Base-by-base conservation (phyloP, 2,329 filamentous ascomycete species). In the Periconia sp. region DNA sequence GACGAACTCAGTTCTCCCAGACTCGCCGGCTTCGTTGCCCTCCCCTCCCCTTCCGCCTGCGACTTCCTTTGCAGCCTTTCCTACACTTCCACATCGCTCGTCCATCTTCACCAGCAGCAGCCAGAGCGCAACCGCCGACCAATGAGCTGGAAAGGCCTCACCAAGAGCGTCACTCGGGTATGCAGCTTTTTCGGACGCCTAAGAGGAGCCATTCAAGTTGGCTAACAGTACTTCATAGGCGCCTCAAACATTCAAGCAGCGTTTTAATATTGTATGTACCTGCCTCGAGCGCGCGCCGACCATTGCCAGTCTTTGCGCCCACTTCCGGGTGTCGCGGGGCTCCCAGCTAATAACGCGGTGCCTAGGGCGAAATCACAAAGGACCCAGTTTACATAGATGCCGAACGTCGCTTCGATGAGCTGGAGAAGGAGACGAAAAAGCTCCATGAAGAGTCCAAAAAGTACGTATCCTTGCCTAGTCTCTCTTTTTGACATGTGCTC, bases 81-180 rank as follows among this genome's bases (percentile, higher is more conserved):
- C 33, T 36, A 25, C 21, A 21, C 31, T 40, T 42, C 38, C 22
- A 21, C 38, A 36, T 34, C 29, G 25, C 38, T 19, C 46, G 40
- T 41, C 48, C 21, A 43, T 49, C 35, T 25, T 40, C 22, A 38
- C 17, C 41, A 46, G 11, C 23, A 26, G 36, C 25, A 41, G 40
- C n/a, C n/a, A n/a, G n/a, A n/a, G n/a, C 23, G 18, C 13, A 23
- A 29, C 26, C 34, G 37, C 37, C 49, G 40, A 43, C 69, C 59
- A 68, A 97, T 99, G 94, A 96, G 92, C 83, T 92, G 96, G 81
- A 95, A 94, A 75, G 94, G 94, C 65, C 89, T 99, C 66, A 85
- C 88, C 71, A 97, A 96, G 80, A 87, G 87, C 77, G 78, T 96
- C 68, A 83, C 84, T 52, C 84, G 94, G 75, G 92, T 92, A 81